phyloP scores from a whole-genome alignment of 2,329 filamentous ascomycete genomes.

The Magnaporthiopsis incrustans region DNA sequence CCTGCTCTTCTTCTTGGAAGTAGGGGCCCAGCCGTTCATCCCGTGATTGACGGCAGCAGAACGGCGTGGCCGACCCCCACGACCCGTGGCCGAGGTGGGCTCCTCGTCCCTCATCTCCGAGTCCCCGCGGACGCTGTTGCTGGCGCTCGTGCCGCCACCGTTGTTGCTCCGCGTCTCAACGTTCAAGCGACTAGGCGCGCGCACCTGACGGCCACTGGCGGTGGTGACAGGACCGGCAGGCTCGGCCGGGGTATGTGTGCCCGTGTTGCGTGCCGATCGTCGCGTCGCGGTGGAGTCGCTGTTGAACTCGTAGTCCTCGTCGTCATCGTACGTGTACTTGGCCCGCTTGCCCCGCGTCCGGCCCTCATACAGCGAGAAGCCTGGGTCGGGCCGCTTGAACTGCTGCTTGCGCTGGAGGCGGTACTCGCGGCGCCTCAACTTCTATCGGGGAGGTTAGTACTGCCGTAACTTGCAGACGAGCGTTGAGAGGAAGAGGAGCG shows the following conservation, averaged over 20 bases:
- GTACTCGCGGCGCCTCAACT: conserved; percentile 89
- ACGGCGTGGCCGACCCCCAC: conserved; percentile 41
- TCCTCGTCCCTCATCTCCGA: conserved; percentile 24
- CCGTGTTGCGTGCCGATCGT: conserved; percentile 67
- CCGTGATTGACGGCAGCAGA: conserved; percentile 41
- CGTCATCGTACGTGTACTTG: conserved; percentile 93
- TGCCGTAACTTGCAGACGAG: not conserved
- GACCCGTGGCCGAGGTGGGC: conserved; percentile 25
- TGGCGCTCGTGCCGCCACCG: conserved; percentile 37
- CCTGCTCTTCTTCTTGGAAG: conserved; percentile 29
- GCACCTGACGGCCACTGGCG: conserved; percentile 79
- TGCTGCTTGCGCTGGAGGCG: conserved; percentile 76
- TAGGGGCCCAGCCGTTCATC: conserved; percentile 38
- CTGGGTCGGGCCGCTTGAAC: conserved; percentile 79
- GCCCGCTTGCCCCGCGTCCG: conserved; percentile 92
- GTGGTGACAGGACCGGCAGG: conserved; percentile 57
- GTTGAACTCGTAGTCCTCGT: conserved; percentile 60
- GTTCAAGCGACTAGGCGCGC: conserved; percentile 58
- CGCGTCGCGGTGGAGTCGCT: conserved; percentile 54
- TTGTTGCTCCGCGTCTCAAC: conserved; percentile 45
- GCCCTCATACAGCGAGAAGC: conserved; percentile 91
- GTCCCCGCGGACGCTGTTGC: conserved; percentile 31
- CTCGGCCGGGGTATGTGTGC: conserved; percentile 65
- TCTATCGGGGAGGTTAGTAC: conserved; percentile 40
- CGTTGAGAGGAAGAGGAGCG: not conserved